phyloP scores from a whole-genome alignment of 2,329 filamentous ascomycete species.

The Xylariaceae sp. region DNA sequence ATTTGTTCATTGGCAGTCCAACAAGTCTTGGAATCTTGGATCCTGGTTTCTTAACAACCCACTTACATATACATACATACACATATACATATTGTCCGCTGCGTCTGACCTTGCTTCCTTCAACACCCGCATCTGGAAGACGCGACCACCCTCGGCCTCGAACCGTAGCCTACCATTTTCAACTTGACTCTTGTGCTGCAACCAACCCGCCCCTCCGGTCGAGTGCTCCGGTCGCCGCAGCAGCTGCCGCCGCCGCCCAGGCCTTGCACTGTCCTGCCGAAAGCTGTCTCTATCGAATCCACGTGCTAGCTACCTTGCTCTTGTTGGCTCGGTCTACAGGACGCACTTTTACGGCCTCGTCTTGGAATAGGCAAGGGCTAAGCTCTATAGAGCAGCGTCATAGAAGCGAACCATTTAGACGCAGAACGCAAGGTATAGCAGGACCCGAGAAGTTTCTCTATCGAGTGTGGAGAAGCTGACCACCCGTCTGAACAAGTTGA shows the following conservation, averaged over 20 bases:
- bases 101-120: slow-evolving; percentile 19
- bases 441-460: slow-evolving; percentile 20
- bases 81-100: slow-evolving; percentile 6
- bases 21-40: slow-evolving; percentile 12
- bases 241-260: slow-evolving; percentile 14
- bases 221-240: slow-evolving; percentile 17
- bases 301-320: slow-evolving; percentile 11
- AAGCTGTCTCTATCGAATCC: slow-evolving; percentile 5
- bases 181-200: slow-evolving; percentile 19
- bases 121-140: slow-evolving; percentile 19
- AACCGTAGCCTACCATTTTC: slow-evolving; percentile 29
- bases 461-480: slow-evolving; percentile 22
- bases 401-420: neutral
- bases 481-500: slow-evolving; percentile 25
- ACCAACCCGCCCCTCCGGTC: slow-evolving; percentile 25
- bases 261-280: slow-evolving; percentile 16
- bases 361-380: slow-evolving; percentile 8
- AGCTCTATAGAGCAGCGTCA: slow-evolving; percentile 9
- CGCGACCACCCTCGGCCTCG: slow-evolving; percentile 23
- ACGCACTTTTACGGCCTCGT: slow-evolving; percentile 4
- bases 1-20: slow-evolving; percentile 23
- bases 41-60: slow-evolving; percentile 15
- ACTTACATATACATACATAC: neutral
- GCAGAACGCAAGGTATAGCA: slow-evolving; percentile 16
- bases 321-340: slow-evolving; percentile 14